Evolutionary conservation across 2,329 filamentous ascomycete genomes (phyloP).

Genomic region (Cephalotrichum gorgonifer): DNA sequence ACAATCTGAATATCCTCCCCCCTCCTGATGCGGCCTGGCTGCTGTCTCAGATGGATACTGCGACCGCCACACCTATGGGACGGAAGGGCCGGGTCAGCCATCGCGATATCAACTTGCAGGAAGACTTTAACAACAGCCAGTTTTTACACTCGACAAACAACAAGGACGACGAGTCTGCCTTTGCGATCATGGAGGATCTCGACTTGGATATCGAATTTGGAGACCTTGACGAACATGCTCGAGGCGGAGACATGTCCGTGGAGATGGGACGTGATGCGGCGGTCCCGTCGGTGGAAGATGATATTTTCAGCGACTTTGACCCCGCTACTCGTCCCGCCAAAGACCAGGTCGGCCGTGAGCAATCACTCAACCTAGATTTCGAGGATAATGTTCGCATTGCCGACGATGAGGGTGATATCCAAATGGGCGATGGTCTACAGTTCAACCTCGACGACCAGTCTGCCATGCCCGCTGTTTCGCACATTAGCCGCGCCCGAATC

Average conservation of each 20-base stretch:
- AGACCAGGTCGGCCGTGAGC: conserved; percentile 43
- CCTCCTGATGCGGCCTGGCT: conserved; percentile 83
- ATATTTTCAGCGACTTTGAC: conserved; percentile 57
- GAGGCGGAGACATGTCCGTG: conserved; percentile 50
- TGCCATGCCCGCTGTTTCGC: conserved; percentile 35
- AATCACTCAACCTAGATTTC: conserved; percentile 42
- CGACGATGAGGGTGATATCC: conserved; percentile 53
- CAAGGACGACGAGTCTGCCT: conserved; percentile 45
- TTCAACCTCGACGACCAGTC: conserved; percentile 52
- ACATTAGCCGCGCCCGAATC: conserved; percentile 47
- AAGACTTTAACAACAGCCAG: conserved; percentile 66
- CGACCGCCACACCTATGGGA: conserved; percentile 35
- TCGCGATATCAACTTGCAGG: conserved; percentile 58
- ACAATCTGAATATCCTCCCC: conserved; percentile 66
- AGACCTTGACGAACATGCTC: conserved; percentile 56
- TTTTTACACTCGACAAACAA: conserved; percentile 60
- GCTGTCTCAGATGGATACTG: conserved; percentile 62
- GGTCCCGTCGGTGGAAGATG: conserved; percentile 53
- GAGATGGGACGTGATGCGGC: conserved; percentile 87
- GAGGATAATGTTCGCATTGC: conserved; percentile 48
- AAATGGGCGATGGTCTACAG: conserved; percentile 55
- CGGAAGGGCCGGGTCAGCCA: conserved; percentile 49
- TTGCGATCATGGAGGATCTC: conserved; percentile 53
- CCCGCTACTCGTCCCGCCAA: conserved; percentile 42
- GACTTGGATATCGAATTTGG: conserved; percentile 66